Conservation (phyloP, 306 rosid species). For the Gastrolobium villosum region DNA sequence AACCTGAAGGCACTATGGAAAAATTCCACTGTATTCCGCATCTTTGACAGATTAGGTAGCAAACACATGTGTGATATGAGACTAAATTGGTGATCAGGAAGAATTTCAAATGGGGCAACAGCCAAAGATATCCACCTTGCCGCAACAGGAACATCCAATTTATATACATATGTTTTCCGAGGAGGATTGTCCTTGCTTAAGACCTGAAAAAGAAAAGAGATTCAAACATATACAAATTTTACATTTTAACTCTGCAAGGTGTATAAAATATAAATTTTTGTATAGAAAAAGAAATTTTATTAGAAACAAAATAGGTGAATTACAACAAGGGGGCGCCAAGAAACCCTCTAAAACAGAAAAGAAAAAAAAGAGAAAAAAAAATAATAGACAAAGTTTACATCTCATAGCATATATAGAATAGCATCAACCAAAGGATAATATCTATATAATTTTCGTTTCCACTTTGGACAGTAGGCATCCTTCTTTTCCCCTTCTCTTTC, state of each 20-base stretch:
- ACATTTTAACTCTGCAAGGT: constrained; percentile 18
- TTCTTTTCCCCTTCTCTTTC: constrained; percentile 21
- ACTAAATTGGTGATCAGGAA: constrained; percentile 77
- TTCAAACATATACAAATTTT: constrained; percentile 43
- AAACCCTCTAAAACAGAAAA: not conserved
- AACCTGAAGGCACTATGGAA: constrained; percentile 87
- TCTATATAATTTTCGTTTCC: not conserved
- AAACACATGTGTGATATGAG: constrained; percentile 81
- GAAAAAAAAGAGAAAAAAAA: not conserved
- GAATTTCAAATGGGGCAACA: constrained; percentile 87
- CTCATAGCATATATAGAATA: constrained; percentile 11
- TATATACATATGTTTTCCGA: constrained; percentile 77
- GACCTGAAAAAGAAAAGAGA: constrained; percentile 68
- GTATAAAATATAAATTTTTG: not conserved
- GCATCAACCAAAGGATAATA: constrained; percentile 7
- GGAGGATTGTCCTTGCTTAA: constrained; percentile 92
- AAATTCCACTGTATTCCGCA: constrained; percentile 77
- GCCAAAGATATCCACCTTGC: constrained; percentile 91
- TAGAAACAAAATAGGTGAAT: constrained; percentile 11
- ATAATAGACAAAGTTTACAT: not conserved
- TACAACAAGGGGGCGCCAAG: constrained; percentile 1
- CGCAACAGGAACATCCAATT: constrained; percentile 83
- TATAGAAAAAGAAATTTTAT: not conserved
- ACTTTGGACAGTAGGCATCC: not conserved
- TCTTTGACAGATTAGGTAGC: constrained; percentile 64